Base-by-base conservation (phyloP, 176 grass and related monocot genomes). In the Oryza rufipogon region DNA sequence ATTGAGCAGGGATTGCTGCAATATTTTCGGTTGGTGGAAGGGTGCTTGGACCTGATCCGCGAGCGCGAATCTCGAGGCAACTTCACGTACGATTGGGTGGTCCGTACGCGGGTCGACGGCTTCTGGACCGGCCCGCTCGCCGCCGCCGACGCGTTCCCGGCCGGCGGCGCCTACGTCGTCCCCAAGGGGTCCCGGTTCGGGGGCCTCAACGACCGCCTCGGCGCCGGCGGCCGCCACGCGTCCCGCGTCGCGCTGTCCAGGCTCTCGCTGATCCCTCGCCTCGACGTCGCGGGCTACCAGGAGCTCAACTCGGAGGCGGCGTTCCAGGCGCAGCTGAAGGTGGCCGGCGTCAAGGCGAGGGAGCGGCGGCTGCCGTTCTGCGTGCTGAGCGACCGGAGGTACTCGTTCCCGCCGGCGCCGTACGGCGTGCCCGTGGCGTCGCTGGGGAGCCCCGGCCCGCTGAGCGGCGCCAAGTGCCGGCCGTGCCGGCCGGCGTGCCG, bases 401-500 rank as follows among this genome's bases (percentile, higher is more conserved):
- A 97, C 73, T 4, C 2, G 11, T 97, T 84, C 87, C 92, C 95
- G 11, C 92, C 90, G 1, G 3, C 1, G 0, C 1, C 45, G 14
- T 91, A 82, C 66, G 92, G 85, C 69, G 92, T 97, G 26, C 90
- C 95, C 9, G 95, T 95, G 49, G 87, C 92, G 23, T 79, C 95
- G 11, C 66, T 97, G 10, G 79, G 38, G 10, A 95, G 95, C 87
- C 65, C 46, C 15, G 92, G 92, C 3, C 90, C 90, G 28, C 87
- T 95, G 41, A 95, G 92, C 44, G 95, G 95, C 11, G 85, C 95
- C 78, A 98, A 98, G 87, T 98, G 95, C 73, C 78, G 95, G 0
- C 95, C 92, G 0, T 95, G 95, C 64, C 70, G 47, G 17, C 48
- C 87, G 6, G 75, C 82, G 1, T 97, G 95, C 82, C 20, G 1